These are phyloP conservation scores for Capsicum baccatum DNA, from an alignment of 257 asterid genomes.

Conservation along the genomic window DNA sequence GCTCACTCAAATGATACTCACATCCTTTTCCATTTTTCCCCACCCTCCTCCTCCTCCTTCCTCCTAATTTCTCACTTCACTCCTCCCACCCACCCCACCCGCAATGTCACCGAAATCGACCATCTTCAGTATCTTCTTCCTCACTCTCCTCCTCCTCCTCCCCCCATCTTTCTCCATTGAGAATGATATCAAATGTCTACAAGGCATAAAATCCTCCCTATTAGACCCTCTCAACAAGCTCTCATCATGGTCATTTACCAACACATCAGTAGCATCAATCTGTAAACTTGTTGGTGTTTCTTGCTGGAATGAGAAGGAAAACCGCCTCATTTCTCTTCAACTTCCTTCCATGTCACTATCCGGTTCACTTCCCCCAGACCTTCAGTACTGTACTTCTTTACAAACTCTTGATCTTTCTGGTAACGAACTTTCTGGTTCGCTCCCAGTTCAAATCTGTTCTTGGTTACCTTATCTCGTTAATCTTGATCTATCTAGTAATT, in stretches of 20 bases:
- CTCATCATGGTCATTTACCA: constrained; percentile 54
- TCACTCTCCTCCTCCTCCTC: constrained; percentile 21
- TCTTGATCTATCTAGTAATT: constrained; percentile 34
- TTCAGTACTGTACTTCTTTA: constrained; percentile 49
- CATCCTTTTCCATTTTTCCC: neutral
- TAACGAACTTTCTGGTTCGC: constrained; percentile 34
- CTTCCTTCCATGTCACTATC: constrained; percentile 51
- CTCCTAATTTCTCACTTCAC: neutral
- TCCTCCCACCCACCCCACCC: neutral
- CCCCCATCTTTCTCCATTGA: constrained; percentile 38
- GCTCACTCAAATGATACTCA: constrained; percentile 18
- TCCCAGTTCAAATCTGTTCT: constrained; percentile 38
- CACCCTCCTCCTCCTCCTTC: neutral
- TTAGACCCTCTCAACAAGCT: constrained; percentile 55
- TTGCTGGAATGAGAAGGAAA: constrained; percentile 79
- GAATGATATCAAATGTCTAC: constrained; percentile 63
- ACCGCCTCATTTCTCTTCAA: constrained; percentile 47
- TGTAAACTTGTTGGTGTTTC: constrained; percentile 59
- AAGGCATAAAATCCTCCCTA: constrained; percentile 49
- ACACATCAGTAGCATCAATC: constrained; percentile 52
- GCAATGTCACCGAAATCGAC: neutral
- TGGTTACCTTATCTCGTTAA: constrained; percentile 42
- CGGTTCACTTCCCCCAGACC: constrained; percentile 55
- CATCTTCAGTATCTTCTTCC: constrained; percentile 7
- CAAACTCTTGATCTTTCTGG: constrained; percentile 40